Base-by-base conservation (phyloP, 73 alveolate species). In the Paraurostyla sp. region DNA sequence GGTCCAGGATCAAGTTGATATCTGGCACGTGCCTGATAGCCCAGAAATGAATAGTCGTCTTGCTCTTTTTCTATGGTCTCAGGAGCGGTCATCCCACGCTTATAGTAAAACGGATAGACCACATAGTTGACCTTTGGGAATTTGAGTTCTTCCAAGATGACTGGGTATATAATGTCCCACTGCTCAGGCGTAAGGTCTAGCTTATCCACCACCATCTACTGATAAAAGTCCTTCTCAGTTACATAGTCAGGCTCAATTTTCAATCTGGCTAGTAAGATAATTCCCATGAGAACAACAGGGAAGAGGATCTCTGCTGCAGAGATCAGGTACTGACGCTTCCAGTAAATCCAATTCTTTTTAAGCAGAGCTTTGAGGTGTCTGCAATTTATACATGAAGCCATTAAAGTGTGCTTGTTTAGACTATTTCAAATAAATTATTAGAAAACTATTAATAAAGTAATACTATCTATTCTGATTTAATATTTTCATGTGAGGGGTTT, bases 281-380 rank as follows among this genome's bases (percentile, higher is more conserved):
- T 49, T 7, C 92, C 46, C 76, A 95, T 90, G 59, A 96, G 92
- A 9, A 96, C 20, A 16, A 93, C 83, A 27, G 99, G 98, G 36
- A 91, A 92, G 43, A 71, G 57, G 27, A 94, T 35, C 78, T 96
- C 99, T 49, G 89, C 93, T 36, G 78, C 36, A 0, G 98, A 92
- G 30, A 96, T 92, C 42, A 75, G 51, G 60, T 82, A 51, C 52
- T 83, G 71, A 50, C 99, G 52, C 50, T 88, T 87, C 96, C 96
- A 92, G 32, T 88, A 71, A 16, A 94, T 92, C 68, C 94, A 71
- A 84, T 96, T 96, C 91, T 96, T 96, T 51, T 94, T 91, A 38
- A 83, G 75, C 20, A 96, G 91, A n/a, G 99, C 97, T 51, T 82
- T 41, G 23, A 86, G 63, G 50, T 93, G 97, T 36, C 92, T 78